These are phyloP conservation scores for Cetraspora pellucida DNA, from an alignment of 192 early-diverging fungal species.

Conservation along the genomic window DNA sequence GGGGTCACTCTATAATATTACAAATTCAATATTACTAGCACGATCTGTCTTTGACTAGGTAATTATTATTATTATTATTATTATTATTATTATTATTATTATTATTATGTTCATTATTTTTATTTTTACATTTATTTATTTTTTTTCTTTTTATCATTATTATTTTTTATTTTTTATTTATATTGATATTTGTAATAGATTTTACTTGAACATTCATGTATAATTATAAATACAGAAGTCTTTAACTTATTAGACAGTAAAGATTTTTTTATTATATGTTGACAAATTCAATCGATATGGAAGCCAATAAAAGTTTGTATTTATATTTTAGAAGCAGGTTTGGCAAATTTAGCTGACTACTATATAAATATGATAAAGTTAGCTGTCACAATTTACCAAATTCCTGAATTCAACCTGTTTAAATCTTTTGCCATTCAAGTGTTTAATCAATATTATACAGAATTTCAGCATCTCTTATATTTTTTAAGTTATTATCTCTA, in stretches of 20 bases:
- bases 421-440: background rate
- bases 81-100: too few species aligned
- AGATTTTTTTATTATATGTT: background rate
- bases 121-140: too few species aligned
- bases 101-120: too few species aligned
- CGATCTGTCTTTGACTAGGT: background rate
- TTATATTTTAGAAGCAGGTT: background rate
- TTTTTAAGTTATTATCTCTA: background rate
- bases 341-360: background rate
- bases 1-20: background rate
- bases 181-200: too few species aligned
- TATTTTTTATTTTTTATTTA: too few species aligned
- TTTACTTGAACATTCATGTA: background rate
- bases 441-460: background rate
- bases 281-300: background rate
- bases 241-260: background rate
- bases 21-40: background rate
- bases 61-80: too few species aligned
- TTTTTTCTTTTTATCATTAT: too few species aligned
- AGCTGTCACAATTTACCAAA: background rate
- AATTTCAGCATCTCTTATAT: background rate
- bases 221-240: background rate
- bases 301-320: background rate
- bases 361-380: background rate
- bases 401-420: background rate